Percentiles rank a stretch among this genome's conserved stretches.
Conservation (phyloP, 2,329 filamentous ascomycete species). For the Pseudocercospora musae region DNA sequence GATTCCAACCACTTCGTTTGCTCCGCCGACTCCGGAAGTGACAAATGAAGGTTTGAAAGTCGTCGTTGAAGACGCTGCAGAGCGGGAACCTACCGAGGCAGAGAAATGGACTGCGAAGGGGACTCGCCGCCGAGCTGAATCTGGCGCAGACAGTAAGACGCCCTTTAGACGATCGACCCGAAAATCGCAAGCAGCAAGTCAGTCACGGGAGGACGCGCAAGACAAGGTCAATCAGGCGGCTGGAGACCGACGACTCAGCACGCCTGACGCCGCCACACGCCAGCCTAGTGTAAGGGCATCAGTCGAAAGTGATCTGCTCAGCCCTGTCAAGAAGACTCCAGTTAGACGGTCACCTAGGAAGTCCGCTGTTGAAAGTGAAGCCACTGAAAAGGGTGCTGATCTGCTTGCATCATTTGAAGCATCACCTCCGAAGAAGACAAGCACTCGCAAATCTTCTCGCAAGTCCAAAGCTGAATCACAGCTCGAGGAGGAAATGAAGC, state of each 20-base stretch:
- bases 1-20: neutral
- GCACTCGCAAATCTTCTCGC: neutral
- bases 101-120: constrained; percentile 4
- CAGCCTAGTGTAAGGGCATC: neutral
- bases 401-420: neutral
- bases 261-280: neutral
- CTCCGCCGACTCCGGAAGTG: constrained; percentile 39
- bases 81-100: neutral
- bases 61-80: constrained; percentile 1
- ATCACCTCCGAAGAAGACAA: neutral
- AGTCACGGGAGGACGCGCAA: neutral
- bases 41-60: constrained; percentile 25
- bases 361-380: neutral
- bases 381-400: neutral
- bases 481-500: constrained; percentile 5
- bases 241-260: neutral
- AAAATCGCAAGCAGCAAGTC: constrained; percentile 9
- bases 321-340: constrained; percentile 3
- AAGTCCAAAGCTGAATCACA: neutral
- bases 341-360: constrained; percentile 1
- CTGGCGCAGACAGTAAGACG: constrained; percentile 7
- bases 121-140: constrained; percentile 6
- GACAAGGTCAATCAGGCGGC: neutral
- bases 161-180: constrained; percentile 12
- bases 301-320: constrained; percentile 11